Percentiles rank a stretch among this genome's conserved stretches.
These are phyloP conservation scores for Irpex sp. DNA, from an alignment of 1,284 basidiomycete species.

Conservation along the genomic window DNA sequence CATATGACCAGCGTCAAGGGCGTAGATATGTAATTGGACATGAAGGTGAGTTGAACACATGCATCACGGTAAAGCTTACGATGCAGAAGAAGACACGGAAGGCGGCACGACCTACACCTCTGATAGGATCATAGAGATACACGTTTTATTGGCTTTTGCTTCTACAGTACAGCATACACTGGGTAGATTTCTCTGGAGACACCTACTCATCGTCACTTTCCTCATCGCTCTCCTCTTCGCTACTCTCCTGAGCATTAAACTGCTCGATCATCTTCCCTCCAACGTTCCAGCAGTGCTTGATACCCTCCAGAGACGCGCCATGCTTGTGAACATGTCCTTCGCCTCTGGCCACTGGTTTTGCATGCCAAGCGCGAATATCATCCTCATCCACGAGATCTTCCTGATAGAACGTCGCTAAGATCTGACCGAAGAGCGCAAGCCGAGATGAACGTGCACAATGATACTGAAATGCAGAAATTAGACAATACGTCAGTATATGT, in stretches of 20 bases:
- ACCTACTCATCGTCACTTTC: conserved; percentile 24
- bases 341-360: conserved; percentile 45
- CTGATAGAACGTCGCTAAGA: conserved; percentile 74
- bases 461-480: conserved; percentile 32
- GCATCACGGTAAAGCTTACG: no score
- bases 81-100: no score
- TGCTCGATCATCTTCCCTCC: conserved; percentile 73
- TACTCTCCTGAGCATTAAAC: conserved; percentile 72
- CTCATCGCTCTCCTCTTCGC: conserved; percentile 37
- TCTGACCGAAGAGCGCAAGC: conserved; percentile 67
- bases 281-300: conserved; percentile 69
- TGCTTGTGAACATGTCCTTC: conserved; percentile 33
- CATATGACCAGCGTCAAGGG: no score
- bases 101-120: no score
- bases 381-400: conserved; percentile 77
- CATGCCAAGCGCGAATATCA: conserved; percentile 72
- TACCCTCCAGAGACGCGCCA: conserved; percentile 43
- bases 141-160: no score
- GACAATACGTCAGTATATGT: background rate
- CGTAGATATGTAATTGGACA: no score
- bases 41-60: no score
- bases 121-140: no score
- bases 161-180: no score
- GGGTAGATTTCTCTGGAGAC: background rate
- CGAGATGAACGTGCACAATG: conserved; percentile 63